phyloP scores from a whole-genome alignment of 2,329 filamentous ascomycete species.

The Balansia obtecta region DNA sequence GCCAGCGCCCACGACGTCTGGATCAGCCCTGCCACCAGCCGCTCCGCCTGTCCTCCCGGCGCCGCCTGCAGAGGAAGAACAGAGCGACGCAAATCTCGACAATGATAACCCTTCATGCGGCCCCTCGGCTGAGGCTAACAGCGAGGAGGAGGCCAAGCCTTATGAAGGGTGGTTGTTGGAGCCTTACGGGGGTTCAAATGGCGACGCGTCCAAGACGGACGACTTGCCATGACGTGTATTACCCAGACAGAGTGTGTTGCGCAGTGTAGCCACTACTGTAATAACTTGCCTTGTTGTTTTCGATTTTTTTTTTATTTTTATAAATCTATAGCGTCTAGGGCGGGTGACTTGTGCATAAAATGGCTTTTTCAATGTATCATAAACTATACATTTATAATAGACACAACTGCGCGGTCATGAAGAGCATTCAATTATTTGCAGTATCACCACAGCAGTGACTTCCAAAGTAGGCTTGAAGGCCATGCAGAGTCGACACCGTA shows the following conservation, averaged over 20 bases:
- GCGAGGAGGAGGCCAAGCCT: slow-evolving; percentile 19
- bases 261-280: not conserved
- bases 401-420: too few species aligned
- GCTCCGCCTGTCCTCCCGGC: slow-evolving; percentile 25
- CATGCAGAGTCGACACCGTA: not conserved
- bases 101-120: slow-evolving; percentile 17
- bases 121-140: slow-evolving; percentile 19
- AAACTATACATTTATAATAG: not conserved
- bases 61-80: slow-evolving; percentile 21
- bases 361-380: not conserved
- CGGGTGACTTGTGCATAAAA: not conserved
- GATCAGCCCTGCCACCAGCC: slow-evolving; percentile 23
- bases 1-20: slow-evolving; percentile 8
- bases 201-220: slow-evolving; percentile 20
- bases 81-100: slow-evolving; percentile 20
- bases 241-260: not conserved
- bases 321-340: not conserved
- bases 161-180: slow-evolving; percentile 26
- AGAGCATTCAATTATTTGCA: too few species aligned
- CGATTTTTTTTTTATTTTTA: too few species aligned
- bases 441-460: not conserved
- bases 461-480: not conserved
- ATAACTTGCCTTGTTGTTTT: not conserved
- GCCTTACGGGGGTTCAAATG: slow-evolving; percentile 22
- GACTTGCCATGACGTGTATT: slow-evolving; percentile 16